Evolutionary conservation across 805 yeast genomes (phyloP).

Genomic region (Candida succiphila): DNA sequence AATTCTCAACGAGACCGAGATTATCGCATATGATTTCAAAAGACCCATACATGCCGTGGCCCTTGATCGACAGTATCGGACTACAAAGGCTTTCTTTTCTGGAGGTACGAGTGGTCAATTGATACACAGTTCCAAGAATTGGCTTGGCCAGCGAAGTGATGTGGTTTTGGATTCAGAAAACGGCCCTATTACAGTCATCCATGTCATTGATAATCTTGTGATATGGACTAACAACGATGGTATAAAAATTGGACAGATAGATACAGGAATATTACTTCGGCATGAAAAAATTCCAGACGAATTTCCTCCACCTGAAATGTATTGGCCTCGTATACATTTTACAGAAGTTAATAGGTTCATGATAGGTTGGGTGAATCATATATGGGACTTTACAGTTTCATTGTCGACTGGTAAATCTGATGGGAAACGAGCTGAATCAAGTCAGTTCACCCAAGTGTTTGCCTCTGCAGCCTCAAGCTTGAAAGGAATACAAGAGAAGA

Average conservation of each 20-base stretch:
- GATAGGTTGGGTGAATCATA: constrained; percentile 74
- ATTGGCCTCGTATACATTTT: constrained; percentile 68
- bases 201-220: constrained; percentile 52
- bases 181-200: constrained; percentile 66
- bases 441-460: constrained; percentile 28
- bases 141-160: constrained; percentile 82
- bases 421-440: neutral
- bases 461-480: constrained; percentile 46
- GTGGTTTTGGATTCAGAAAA: constrained; percentile 45
- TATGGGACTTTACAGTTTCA: constrained; percentile 40
- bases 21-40: constrained; percentile 69
- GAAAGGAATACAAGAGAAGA: constrained; percentile 31
- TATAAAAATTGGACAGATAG: constrained; percentile 53
- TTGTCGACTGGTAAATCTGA: constrained; percentile 1
- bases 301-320: constrained; percentile 61
- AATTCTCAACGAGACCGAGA: constrained; percentile 48
- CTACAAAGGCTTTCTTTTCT: constrained; percentile 57
- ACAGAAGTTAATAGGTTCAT: constrained; percentile 58
- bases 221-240: constrained; percentile 85
- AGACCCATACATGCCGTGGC: constrained; percentile 86
- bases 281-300: constrained; percentile 47
- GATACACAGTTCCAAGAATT: constrained; percentile 61
- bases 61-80: constrained; percentile 57
- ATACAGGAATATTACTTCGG: constrained; percentile 37
- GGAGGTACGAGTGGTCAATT: constrained; percentile 91